These are phyloP conservation scores for Macrolepiota albuminosa DNA, from an alignment of 768 basidiomycete species.

Conservation along the genomic window DNA sequence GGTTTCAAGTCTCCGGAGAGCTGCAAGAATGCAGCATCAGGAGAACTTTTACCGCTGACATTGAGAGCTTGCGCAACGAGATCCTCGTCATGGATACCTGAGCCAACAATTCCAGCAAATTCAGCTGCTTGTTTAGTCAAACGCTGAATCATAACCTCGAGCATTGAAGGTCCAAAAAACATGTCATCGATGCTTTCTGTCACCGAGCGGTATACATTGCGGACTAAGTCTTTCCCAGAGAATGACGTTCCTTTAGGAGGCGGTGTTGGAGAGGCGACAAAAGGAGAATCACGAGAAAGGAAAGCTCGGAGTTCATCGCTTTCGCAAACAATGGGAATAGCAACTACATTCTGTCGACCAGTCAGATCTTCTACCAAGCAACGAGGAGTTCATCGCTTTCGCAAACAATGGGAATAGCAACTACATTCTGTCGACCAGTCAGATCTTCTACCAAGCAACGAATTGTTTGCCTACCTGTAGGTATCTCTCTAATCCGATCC, in stretches of 20 bases:
- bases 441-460: neutral
- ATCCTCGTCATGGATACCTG: constrained; percentile 78
- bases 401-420: constrained; percentile 70
- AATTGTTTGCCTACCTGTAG: constrained; percentile 70
- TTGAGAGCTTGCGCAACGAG: constrained; percentile 76
- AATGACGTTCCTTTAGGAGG: constrained; percentile 43
- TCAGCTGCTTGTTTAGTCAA: constrained; percentile 88
- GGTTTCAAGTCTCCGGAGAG: constrained; percentile 77
- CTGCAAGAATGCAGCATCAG: constrained; percentile 68
- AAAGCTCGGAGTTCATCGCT: constrained; percentile 80
- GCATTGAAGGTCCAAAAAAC: constrained; percentile 93
- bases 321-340: constrained; percentile 72
- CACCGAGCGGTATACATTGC: constrained; percentile 86
- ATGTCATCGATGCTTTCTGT: constrained; percentile 96
- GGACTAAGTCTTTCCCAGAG: constrained; percentile 73
- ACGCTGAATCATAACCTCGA: constrained; percentile 91
- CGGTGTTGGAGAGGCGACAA: constrained; percentile 54
- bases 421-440: constrained; percentile 48
- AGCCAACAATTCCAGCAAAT: constrained; percentile 78
- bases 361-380: neutral
- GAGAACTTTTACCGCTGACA: constrained; percentile 57
- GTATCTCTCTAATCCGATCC: constrained; percentile 81
- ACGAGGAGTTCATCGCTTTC: constrained; percentile 66
- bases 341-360: constrained; percentile 56
- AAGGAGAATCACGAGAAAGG: constrained; percentile 84